Base-by-base conservation (phyloP, 208 protist genomes). In the Trypanosoma platydactyli region DNA sequence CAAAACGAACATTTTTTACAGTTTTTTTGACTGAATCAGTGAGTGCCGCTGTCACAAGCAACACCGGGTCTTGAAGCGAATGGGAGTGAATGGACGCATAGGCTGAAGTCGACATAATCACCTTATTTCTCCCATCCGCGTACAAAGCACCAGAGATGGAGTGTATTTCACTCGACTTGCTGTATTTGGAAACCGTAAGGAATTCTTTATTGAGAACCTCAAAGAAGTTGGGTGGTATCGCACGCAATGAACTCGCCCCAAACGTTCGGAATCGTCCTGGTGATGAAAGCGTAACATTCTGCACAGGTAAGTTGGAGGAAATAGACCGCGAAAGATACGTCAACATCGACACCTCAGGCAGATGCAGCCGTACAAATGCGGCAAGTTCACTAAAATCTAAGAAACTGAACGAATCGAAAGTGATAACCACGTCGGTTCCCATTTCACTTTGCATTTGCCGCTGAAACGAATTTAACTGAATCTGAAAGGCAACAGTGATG, bases 401-500 rank as follows among this genome's bases (percentile, higher is more conserved):
- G 6, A 74, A 29, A 48, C 57, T 20, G 0, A 56, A 13, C 24
- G 13, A 18, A 20, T 50, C 50, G n/a, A 55, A 45, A 7, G 11
- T 12, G 5, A 82, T 35, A 25, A 51, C 22, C 20, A 88, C 60
- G 3, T 88, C 81, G 16, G 71, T 61, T 20, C 81, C 81, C 55
- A 76, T 59, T 18, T 27, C 16, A 54, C 74, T 68, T 18, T 41
- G 46, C 5, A 67, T 42, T 18, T 41, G 16, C 67, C 79, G 78
- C 49, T 73, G 30, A 27, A 86, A 73, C 18, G 83, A 74, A 3
- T 51, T 59, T 29, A 98, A 69, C 65, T 97, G 82, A 27, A 94
- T 79, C 16, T 91, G 55, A 59, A 95, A 94, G 5, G 78, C 69
- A 11, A 98, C 89, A 20, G 88, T 86, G 59, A 97, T 84, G 81